Base-by-base conservation (phyloP, 192 early-diverging fungal species). In the Lunasporangiospora selenospora region DNA sequence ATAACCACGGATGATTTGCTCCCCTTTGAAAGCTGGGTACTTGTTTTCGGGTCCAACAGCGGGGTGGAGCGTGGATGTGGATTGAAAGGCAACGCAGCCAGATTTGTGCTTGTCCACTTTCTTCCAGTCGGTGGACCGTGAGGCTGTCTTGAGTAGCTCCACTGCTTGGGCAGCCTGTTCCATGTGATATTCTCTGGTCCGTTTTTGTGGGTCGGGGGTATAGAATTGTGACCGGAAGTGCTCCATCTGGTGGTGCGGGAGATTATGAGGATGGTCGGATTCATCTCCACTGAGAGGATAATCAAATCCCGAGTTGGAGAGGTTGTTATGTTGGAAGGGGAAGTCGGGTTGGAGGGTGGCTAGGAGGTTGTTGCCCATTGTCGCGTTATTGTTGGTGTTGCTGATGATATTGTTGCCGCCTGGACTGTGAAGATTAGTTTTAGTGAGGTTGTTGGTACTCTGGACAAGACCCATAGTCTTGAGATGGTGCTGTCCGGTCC, bases 81-180 rank as follows among this genome's bases (percentile, higher is more conserved):
- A 63, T 32, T 73, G 69, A 24, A 77, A 83, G 38, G 84, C 82
- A 8, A 75, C 53, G 30, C 78, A 78, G 6, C 80, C 80, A 32
- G 77, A 80, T 55, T 86, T 86, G 46, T 82, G 77, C 15, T 80
- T 82, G 24, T 79, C 53, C 13, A 79, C 79, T 40, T 80, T 82
- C 66, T 83, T 83, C 84, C 84, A 86, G 12, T 67, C 81, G 4
- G 64, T 26, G 12, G 59, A 31, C 16, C 46, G 29, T 2, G 76
- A 45, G 4, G 78, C 52, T 0, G 52, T 46, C 41, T 86, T 86
- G 12, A 86, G 64, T 1, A 60, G 75, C 18, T 63, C 34, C 15
- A 86, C 55, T 0, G 84, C 80, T 33, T 66, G 76, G 26, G 77
- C 67, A 8, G 82, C 77, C 49, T 84, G 77, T 9, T 81, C 77